These are phyloP conservation scores for Pseudonitzschia pungens DNA, from an alignment of 108 stramenopile genomes.

Conservation along the genomic window DNA sequence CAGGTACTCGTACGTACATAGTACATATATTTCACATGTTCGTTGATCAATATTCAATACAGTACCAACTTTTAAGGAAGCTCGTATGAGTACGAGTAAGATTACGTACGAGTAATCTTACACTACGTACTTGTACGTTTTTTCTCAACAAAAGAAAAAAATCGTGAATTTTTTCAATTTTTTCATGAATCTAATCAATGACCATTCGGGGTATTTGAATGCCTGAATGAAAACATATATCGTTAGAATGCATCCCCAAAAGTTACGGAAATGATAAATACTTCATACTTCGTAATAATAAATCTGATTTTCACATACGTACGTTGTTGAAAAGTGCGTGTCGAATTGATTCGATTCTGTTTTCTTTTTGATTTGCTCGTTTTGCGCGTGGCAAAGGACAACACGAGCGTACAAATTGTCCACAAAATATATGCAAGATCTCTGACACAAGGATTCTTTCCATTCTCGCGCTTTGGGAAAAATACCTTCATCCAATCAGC, in stretches of 20 bases:
- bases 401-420: background rate
- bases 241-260: too few species aligned
- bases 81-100: background rate
- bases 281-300: background rate
- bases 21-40: background rate
- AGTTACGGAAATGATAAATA: too few species aligned
- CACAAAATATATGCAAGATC: background rate
- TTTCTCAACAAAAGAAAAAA: too few species aligned
- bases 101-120: too few species aligned
- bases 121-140: background rate
- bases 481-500: background rate
- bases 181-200: too few species aligned
- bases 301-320: background rate
- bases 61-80: too few species aligned
- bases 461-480: background rate
- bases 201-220: too few species aligned
- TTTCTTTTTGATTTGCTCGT: constrained; percentile 10
- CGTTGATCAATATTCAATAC: too few species aligned
- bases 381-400: background rate
- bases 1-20: background rate
- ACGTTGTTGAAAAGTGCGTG: constrained; percentile 8
- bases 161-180: too few species aligned
- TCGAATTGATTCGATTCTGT: constrained; percentile 4
- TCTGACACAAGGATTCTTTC: constrained; percentile 10
- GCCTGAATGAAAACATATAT: too few species aligned